These are phyloP conservation scores for Otatea glauca DNA, from an alignment of 176 grass and related monocot genomes.

Conservation along the genomic window DNA sequence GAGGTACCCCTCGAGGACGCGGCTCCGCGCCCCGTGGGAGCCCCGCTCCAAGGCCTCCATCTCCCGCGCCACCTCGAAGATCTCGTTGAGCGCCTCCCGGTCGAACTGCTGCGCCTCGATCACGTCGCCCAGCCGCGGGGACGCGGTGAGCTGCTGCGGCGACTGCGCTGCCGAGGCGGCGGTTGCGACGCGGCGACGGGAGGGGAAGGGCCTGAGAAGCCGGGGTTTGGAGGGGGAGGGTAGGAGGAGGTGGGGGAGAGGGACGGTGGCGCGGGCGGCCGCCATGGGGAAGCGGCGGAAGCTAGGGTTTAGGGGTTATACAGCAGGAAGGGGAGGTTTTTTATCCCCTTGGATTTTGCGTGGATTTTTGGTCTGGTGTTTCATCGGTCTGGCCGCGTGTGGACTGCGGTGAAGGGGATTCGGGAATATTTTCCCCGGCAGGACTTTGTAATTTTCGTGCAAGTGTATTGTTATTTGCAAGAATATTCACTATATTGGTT, in stretches of 20 bases:
- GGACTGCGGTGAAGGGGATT: too few species aligned
- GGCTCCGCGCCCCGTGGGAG: conserved; percentile 52
- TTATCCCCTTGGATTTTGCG: background rate
- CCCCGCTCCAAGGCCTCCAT: conserved; percentile 81
- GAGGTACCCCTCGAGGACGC: conserved; percentile 76
- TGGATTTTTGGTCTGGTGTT: background rate
- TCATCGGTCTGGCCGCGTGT: background rate
- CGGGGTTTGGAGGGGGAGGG: background rate
- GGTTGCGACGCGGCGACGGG: conserved; percentile 10
- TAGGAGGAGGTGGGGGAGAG: background rate
- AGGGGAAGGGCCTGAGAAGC: background rate
- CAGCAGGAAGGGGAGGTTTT: too few species aligned
- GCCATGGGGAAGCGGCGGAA: conserved; percentile 41
- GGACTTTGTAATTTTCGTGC: too few species aligned
- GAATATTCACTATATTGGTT: too few species aligned
- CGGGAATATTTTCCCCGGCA: too few species aligned
- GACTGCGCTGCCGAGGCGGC: background rate
- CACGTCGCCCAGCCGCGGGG: conserved; percentile 68
- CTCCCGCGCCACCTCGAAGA: conserved; percentile 86
- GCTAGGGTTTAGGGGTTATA: conserved; percentile 46
- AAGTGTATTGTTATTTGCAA: too few species aligned
- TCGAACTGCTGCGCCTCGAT: conserved; percentile 94
- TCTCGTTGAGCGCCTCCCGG: conserved; percentile 59
- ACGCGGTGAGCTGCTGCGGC: background rate
- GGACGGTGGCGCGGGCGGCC: conserved; percentile 30